Evolutionary conservation across 2,329 filamentous ascomycete species (phyloP), one percentile per base, ranked within the genome.

Genomic region (Thermothelomyces thermophilus): DNA sequence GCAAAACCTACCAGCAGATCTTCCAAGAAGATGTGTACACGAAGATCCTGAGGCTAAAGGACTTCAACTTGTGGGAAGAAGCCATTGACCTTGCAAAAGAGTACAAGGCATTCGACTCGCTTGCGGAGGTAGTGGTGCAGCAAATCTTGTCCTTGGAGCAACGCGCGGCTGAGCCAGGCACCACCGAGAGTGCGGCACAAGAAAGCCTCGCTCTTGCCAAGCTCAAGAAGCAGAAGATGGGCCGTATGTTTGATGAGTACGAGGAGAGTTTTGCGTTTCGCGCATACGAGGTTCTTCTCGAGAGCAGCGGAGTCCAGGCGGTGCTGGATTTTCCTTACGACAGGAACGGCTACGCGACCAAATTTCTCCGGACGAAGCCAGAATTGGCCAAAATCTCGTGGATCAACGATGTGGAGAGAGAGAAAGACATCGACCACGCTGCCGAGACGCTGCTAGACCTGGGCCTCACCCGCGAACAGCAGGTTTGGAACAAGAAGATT

Each of bases 401-500:
- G 93, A 95, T 98, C 70, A 94, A 98, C 64, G 90, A 97, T 63
- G 77, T 97, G 7, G 75, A 83, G 53, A 77, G 79, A 20, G 87
- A 93, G 63, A 76, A 82, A 51, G 82, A 95, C 60, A 89, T 89
- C 55, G 73, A 79, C 11, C 77, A 80, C 49, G 90, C 91, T 10
- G 83, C 85, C 5, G 71, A 80, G 36, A 85, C 83, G 0, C 75
- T 98, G 41, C 72, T 86, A 37, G 72, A 80, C 7, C 74, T 90
- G 17, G 90, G 87, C 0, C 71, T 84, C 17, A 75, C 76, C 43
- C 80, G 82, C 47, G 90, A 96, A 65, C 78, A 81, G 46, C 85
- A 90, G 59, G 70, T 93, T 3, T 97, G 91, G 91, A 89, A 82
- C 69, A 94, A 95, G 71, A 93, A 94, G 66, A 87, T 95, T 30